A percentile compares a stretch with the other conserved stretches of the same genome.
Evolutionary conservation across 768 basidiomycete genomes (phyloP).

Genomic region (Mycena polygramma): DNA sequence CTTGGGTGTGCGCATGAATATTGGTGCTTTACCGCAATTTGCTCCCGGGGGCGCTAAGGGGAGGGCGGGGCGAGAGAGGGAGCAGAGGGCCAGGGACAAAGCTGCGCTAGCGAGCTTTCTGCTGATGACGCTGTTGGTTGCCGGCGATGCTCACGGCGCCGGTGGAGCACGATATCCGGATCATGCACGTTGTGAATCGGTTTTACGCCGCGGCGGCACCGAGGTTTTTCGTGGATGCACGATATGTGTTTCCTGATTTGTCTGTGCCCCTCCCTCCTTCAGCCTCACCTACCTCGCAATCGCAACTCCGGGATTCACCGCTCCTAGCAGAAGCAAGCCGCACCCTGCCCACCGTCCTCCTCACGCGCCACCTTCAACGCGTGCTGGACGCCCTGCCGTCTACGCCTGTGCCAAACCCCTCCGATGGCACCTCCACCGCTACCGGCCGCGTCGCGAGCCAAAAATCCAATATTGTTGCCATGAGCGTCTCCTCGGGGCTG

Average conservation of each 20-base stretch:
- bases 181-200: slow-evolving; percentile 88
- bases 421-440: slow-evolving; percentile 42
- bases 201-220: slow-evolving; percentile 91
- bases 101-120: slow-evolving; percentile 77
- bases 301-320: too few relatives aligned
- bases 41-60: slow-evolving; percentile 34
- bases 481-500: slow-evolving; percentile 82
- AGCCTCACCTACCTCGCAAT: too few relatives aligned
- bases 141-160: slow-evolving; percentile 87
- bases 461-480: slow-evolving; percentile 80
- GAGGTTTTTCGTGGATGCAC: too few relatives aligned
- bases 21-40: slow-evolving; percentile 60
- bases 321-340: slow-evolving; percentile 79
- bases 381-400: slow-evolving; percentile 85
- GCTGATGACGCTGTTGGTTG: slow-evolving; percentile 81
- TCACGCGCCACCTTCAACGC: slow-evolving; percentile 86
- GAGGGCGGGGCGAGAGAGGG: slow-evolving; percentile 25
- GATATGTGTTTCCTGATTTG: too few relatives aligned
- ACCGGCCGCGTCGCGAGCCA: slow-evolving; percentile 46
- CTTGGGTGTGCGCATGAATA: slow-evolving; percentile 87
- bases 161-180: slow-evolving; percentile 90
- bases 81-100: slow-evolving; percentile 35
- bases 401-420: slow-evolving; percentile 51
- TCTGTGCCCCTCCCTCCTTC: too few relatives aligned
- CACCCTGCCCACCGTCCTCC: slow-evolving; percentile 70